These are phyloP conservation scores for Colletotrichum melonis DNA, from an alignment of 2,329 filamentous ascomycete species.

Conservation along the genomic window DNA sequence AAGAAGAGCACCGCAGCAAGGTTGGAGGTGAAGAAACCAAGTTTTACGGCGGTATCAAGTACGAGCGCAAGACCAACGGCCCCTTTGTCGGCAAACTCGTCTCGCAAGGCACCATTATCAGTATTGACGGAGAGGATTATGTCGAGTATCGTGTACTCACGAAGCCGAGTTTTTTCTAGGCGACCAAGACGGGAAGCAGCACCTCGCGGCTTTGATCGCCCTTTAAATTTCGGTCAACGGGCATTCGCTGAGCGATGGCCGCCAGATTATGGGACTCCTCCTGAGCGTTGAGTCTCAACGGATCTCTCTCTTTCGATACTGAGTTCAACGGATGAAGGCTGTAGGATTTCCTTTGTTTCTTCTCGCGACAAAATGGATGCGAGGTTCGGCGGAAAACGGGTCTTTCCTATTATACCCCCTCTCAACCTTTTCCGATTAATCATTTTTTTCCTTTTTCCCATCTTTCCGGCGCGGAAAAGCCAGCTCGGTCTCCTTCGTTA, in stretches of 20 bases:
- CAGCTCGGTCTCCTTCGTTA: background rate
- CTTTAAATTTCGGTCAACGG: background rate
- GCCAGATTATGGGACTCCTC: background rate
- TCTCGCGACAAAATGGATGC: background rate
- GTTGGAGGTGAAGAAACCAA: constrained; percentile 63
- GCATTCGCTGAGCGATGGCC: background rate
- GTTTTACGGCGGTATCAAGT: constrained; percentile 69
- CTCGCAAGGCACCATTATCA: constrained; percentile 70
- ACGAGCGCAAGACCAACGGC: constrained; percentile 70
- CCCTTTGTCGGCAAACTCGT: constrained; percentile 74
- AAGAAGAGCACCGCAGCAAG: constrained; percentile 60
- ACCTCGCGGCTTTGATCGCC: background rate
- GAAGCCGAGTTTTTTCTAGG: constrained; percentile 70
- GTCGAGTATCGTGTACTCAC: constrained; percentile 75
- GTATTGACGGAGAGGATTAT: constrained; percentile 74
- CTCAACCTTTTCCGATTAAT: constrained; percentile 1
- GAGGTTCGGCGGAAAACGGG: background rate
- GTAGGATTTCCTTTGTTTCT: constrained; percentile 9
- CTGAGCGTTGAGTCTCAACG: background rate
- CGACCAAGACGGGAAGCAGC: background rate
- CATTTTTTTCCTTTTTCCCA: background rate
- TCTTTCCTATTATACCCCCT: constrained; percentile 20
- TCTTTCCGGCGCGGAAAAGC: background rate
- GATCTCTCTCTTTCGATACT: background rate
- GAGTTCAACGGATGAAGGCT: background rate